phyloP scores from a whole-genome alignment of 805 yeast species.

The Spathaspora passalidarum region DNA sequence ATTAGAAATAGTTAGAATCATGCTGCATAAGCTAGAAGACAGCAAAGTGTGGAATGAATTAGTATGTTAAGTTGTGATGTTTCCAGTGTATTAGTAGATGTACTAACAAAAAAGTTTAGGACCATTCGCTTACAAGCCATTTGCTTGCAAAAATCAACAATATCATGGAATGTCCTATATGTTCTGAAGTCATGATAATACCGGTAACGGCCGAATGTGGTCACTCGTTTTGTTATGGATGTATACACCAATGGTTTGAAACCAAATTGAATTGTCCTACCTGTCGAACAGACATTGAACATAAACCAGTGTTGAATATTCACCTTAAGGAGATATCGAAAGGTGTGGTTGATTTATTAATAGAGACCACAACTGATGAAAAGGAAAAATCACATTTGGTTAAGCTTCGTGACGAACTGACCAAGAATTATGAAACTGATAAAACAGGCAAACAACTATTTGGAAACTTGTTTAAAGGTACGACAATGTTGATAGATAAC shows the following conservation, averaged over 20 bases:
- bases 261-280: constrained; percentile 63
- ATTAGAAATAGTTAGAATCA: too few species aligned
- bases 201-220: constrained; percentile 70
- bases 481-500: constrained; percentile 53
- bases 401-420: constrained; percentile 23
- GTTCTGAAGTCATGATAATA: constrained; percentile 65
- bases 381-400: constrained; percentile 20
- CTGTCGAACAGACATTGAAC: constrained; percentile 50
- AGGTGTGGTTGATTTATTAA: constrained; percentile 34
- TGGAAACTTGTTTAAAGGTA: constrained; percentile 48
- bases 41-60: neutral
- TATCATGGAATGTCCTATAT: constrained; percentile 55
- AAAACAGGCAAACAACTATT: constrained; percentile 37
- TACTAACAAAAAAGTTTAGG: constrained; percentile 12
- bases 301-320: constrained; percentile 53
- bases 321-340: constrained; percentile 46
- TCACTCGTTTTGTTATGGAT: constrained; percentile 68
- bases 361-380: constrained; percentile 27
- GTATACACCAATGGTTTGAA: constrained; percentile 62
- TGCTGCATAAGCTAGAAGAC: neutral
- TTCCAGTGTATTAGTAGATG: neutral
- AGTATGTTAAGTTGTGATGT: neutral
- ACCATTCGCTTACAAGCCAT: constrained; percentile 16
- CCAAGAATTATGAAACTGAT: constrained; percentile 40
- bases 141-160: constrained; percentile 26